Evolutionary conservation across 495 filamentous ascomycete species (phyloP).

Genomic region (Neurospora sp.): DNA sequence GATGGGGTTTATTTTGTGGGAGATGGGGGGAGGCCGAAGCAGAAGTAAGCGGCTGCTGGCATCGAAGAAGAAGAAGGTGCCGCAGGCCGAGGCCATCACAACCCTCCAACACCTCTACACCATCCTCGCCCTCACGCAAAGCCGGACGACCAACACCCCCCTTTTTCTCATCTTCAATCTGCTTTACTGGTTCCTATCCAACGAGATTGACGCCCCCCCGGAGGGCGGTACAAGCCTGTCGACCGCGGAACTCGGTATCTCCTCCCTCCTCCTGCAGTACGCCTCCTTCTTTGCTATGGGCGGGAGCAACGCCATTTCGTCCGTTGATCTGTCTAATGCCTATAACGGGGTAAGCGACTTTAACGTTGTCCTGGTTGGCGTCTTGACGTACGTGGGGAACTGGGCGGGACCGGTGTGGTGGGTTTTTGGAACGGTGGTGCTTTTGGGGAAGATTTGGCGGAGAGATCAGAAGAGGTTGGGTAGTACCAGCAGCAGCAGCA

Average conservation of each 20-base stretch:
- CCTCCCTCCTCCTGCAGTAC: conserved; percentile 59
- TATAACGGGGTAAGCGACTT: conserved; percentile 75
- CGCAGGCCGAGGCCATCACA: conserved; percentile 18
- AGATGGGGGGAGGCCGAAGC: not conserved
- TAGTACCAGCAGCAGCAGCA: no score
- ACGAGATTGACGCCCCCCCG: not conserved
- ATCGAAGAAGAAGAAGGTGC: conserved; percentile 1
- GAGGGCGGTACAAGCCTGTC: conserved; percentile 27
- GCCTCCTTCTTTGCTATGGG: conserved; percentile 83
- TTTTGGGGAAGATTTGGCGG: conserved; percentile 29
- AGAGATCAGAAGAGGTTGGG: not conserved
- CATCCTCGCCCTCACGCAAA: conserved; percentile 79
- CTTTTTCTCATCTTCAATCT: conserved; percentile 66
- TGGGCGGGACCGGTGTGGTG: conserved; percentile 92
- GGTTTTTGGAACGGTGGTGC: conserved; percentile 48
- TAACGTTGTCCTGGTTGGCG: conserved; percentile 55
- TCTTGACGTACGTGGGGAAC: conserved; percentile 78
- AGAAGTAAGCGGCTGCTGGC: conserved; percentile 2
- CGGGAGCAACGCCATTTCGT: conserved; percentile 85
- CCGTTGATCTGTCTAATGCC: conserved; percentile 69
- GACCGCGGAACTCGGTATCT: conserved; percentile 47
- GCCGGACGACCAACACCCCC: conserved; percentile 70
- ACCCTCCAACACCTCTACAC: conserved; percentile 58
- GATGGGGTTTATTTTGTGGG: conserved; percentile 15
- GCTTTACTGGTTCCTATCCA: conserved; percentile 41